Percentiles rank a stretch among this genome's conserved stretches.
Conservation (phyloP, 2,329 filamentous ascomycete species). For the Monosporascus sp. region DNA sequence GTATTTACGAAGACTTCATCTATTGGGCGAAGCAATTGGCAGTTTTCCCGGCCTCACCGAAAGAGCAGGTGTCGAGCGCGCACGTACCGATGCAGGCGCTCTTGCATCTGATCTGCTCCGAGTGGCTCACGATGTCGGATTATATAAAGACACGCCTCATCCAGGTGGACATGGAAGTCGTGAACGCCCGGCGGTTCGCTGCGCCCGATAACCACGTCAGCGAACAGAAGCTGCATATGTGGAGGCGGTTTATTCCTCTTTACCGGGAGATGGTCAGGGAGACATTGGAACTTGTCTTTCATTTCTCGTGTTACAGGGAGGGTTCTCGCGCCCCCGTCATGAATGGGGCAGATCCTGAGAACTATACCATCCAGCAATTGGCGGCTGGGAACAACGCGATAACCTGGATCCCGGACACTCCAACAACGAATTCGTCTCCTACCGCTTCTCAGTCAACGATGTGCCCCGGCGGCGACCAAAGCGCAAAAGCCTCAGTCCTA, state of each 20-base stretch:
- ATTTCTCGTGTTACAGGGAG: slow-evolving; percentile 4
- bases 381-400: too few relatives aligned
- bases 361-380: too few relatives aligned
- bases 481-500: not conserved
- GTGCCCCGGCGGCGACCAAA: not conserved
- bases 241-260: slow-evolving; percentile 19
- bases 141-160: slow-evolving; percentile 23
- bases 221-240: slow-evolving; percentile 18
- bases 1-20: slow-evolving; percentile 20
- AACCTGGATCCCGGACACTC: not conserved
- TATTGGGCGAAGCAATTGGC: slow-evolving; percentile 18
- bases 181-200: slow-evolving; percentile 15
- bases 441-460: not conserved
- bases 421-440: not conserved
- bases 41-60: slow-evolving; percentile 3
- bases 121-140: slow-evolving; percentile 22
- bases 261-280: slow-evolving; percentile 23
- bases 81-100: slow-evolving; percentile 17
- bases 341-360: too few relatives aligned
- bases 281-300: slow-evolving; percentile 12
- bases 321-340: not conserved
- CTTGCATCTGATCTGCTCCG: slow-evolving; percentile 19
- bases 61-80: not conserved
- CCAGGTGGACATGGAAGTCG: slow-evolving; percentile 23
- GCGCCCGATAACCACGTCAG: slow-evolving; percentile 13